Base-by-base conservation (phyloP, 495 filamentous ascomycete species). In the Clavariopsis aquatica region DNA sequence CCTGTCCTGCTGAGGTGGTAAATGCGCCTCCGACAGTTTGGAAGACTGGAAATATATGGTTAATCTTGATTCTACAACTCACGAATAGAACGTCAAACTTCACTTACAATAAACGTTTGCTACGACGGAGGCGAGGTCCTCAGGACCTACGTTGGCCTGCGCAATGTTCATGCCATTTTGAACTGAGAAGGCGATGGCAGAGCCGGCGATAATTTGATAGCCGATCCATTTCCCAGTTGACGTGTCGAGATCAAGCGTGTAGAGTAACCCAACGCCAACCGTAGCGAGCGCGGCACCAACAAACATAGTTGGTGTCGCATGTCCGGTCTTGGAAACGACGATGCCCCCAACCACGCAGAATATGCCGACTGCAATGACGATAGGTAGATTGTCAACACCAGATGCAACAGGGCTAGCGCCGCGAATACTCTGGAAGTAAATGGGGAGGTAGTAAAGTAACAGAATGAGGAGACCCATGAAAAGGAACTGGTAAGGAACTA, bases 351-450 rank as follows among this genome's bases (percentile, higher is more conserved):
- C 54, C 27, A 68, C 17, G 26, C 53, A 26, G 17, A 43, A 31
- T 15, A 69, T 55, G 13, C 88, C 83, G 2, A 85, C 72, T 1
- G n/a, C 45, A 13, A 74, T 22, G 9, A 72, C 47, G 15, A 65
- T 38, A 20, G 73, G 66, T 1, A 76, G 41, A 41, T 69, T 74
- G 24, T 53, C 5, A 6, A 76, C 65, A 23, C 74, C 73, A 26
- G 70, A 70, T 10, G 53, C 43, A 34, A 61, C 47, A 12, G 72
- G 63, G 27, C 60, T 66, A 19, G 59, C 59, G 22, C 52, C 53
- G 7, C 12, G 5, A 10, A 73, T 54, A 12, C 53, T 61, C 49
- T 76, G 73, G 58, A 76, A 76, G 38, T 72, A 75, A 27, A 75
- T 72, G 28, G 74, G 74, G 0, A 75, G 73, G 59, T 76, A 73